Evolutionary conservation across 768 basidiomycete genomes (phyloP).

Genomic region (Lentinula sp.): DNA sequence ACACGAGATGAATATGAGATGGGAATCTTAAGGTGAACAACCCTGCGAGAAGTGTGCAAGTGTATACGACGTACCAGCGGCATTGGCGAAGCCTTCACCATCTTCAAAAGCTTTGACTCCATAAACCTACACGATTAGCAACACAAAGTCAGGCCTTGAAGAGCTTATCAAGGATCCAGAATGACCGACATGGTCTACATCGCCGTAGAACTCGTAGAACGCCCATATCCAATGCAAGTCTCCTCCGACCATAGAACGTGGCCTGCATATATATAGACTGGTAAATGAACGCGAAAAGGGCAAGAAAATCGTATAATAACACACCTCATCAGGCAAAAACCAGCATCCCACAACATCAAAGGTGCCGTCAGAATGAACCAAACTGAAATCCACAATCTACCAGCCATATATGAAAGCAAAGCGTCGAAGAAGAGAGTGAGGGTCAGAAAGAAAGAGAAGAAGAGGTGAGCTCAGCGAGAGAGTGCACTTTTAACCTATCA

Average conservation of each 20-base stretch:
- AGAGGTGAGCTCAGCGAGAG: background rate
- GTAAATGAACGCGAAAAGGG: background rate
- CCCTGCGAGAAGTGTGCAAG: background rate
- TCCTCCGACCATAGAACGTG: constrained; percentile 44
- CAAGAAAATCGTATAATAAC: constrained; percentile 14
- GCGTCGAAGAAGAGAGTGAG: background rate
- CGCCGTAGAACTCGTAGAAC: constrained; percentile 73
- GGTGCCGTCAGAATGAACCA: constrained; percentile 12
- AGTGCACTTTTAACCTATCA: background rate
- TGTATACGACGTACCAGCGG: constrained; percentile 57
- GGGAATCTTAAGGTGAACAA: background rate
- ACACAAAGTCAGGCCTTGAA: constrained; percentile 20
- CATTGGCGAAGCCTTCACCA: constrained; percentile 77
- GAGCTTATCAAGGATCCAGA: constrained; percentile 8
- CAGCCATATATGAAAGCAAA: background rate
- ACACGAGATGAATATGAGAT: constrained; percentile 1
- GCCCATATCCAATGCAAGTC: constrained; percentile 91
- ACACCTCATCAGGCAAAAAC: constrained; percentile 78
- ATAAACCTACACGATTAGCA: constrained; percentile 49
- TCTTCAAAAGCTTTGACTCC: constrained; percentile 58
- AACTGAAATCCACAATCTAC: background rate
- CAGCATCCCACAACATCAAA: constrained; percentile 71
- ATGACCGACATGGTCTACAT: constrained; percentile 36
- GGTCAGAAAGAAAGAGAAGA: background rate
- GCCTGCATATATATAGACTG: background rate